Conservation (phyloP, 768 basidiomycete genomes). For the Mycena vitilis region DNA sequence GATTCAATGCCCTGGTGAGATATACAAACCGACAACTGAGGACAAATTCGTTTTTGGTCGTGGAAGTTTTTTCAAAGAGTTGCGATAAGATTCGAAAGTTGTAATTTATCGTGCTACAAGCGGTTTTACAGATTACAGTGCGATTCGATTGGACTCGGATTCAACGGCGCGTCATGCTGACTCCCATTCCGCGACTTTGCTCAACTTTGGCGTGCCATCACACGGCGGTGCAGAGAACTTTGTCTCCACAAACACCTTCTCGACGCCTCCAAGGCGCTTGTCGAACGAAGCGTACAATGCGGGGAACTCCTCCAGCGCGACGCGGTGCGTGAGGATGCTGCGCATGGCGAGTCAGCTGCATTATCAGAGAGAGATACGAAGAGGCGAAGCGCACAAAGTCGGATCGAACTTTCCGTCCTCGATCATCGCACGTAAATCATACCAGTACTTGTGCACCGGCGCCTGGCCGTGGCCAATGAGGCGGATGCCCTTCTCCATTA, state of each 20-base stretch:
- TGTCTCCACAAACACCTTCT: conserved; percentile 84
- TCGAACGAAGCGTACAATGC: conserved; percentile 76
- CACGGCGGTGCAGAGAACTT: conserved; percentile 59
- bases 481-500: conserved; percentile 83
- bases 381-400: conserved; percentile 54
- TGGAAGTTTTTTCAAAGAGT: no score
- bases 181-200: conserved; percentile 63
- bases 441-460: conserved; percentile 80
- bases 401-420: conserved; percentile 74
- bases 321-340: conserved; percentile 67
- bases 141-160: no score
- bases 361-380: no score
- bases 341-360: background rate
- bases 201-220: conserved; percentile 62
- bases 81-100: no score
- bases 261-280: conserved; percentile 62
- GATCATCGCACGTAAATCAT: conserved; percentile 76
- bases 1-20: no score
- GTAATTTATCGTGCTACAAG: no score
- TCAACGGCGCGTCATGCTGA: no score
- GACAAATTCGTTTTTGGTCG: no score
- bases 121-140: no score
- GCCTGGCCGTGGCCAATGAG: conserved; percentile 83
- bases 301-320: conserved; percentile 73
- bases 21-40: no score